Percentiles rank a stretch among this genome's conserved stretches.
Evolutionary conservation across 2,329 filamentous ascomycete species (phyloP).

Genomic region (Diaporthe helianthi): DNA sequence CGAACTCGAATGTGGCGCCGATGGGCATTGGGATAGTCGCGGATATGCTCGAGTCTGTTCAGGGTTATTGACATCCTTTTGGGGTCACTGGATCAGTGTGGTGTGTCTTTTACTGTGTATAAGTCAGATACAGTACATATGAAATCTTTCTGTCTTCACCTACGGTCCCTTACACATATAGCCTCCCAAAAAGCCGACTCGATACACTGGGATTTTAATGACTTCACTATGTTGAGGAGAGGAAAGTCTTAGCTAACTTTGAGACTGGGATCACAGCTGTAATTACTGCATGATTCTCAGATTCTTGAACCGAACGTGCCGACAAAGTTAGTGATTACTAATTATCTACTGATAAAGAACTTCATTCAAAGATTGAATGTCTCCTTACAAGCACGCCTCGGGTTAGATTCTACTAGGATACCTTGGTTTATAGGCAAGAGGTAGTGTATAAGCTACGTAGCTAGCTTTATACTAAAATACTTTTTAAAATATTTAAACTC

Average conservation of each 20-base stretch:
- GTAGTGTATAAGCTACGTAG: too few relatives aligned
- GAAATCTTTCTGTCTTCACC: background rate
- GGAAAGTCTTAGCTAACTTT: too few relatives aligned
- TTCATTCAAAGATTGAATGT: too few relatives aligned
- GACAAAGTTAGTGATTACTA: background rate
- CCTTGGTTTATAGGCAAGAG: too few relatives aligned
- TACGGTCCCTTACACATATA: too few relatives aligned
- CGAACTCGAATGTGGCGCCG: constrained; percentile 5
- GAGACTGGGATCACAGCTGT: background rate
- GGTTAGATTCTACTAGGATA: too few relatives aligned
- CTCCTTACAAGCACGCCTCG: too few relatives aligned
- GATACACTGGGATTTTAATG: background rate
- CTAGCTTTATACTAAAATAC: too few relatives aligned
- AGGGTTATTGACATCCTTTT: background rate
- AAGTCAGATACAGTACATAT: too few relatives aligned
- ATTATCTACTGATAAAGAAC: too few relatives aligned
- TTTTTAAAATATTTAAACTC: too few relatives aligned
- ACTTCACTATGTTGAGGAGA: background rate
- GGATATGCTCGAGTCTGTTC: constrained; percentile 6
- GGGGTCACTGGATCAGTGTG: background rate
- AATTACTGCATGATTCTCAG: background rate
- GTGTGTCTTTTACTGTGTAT: background rate
- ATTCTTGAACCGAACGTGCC: background rate
- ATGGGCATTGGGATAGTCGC: constrained; percentile 7
- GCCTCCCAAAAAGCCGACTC: background rate